These are phyloP conservation scores for Suillus decipiens DNA, from an alignment of 768 basidiomycete species.

Conservation along the genomic window DNA sequence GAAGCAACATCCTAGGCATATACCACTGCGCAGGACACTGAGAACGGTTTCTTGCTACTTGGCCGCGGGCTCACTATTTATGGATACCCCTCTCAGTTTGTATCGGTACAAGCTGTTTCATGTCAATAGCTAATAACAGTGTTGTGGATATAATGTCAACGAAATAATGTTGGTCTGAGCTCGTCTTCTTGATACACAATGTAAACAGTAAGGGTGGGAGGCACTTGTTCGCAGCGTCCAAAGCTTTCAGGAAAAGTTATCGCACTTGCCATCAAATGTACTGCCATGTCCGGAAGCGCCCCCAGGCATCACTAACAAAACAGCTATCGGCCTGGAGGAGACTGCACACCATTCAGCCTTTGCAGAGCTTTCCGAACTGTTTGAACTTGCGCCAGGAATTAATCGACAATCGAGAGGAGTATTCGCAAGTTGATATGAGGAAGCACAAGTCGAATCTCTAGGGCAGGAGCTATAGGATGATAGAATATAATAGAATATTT, in stretches of 20 bases:
- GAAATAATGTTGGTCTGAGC: not conserved
- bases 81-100: not conserved
- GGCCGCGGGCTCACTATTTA: not conserved
- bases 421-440: slow-evolving; percentile 26
- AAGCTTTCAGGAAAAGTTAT: not conserved
- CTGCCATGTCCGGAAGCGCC: not conserved
- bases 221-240: not conserved
- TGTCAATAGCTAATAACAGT: not conserved
- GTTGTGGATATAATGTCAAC: not conserved
- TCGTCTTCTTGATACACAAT: not conserved
- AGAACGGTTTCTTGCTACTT: not conserved
- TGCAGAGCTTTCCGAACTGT: slow-evolving; percentile 29
- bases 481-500: not conserved
- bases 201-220: not conserved
- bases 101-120: not conserved
- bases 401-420: slow-evolving; percentile 31
- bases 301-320: not conserved
- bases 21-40: not conserved
- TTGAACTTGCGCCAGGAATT: slow-evolving; percentile 31
- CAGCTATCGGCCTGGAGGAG: not conserved
- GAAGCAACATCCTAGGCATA: not conserved
- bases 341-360: slow-evolving; percentile 9
- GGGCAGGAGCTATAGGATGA: not conserved
- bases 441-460: slow-evolving; percentile 10
- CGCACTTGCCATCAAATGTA: not conserved